These are phyloP conservation scores for Cladophialophora yegresii DNA, from an alignment of 2,329 filamentous ascomycete species.

Conservation along the genomic window DNA sequence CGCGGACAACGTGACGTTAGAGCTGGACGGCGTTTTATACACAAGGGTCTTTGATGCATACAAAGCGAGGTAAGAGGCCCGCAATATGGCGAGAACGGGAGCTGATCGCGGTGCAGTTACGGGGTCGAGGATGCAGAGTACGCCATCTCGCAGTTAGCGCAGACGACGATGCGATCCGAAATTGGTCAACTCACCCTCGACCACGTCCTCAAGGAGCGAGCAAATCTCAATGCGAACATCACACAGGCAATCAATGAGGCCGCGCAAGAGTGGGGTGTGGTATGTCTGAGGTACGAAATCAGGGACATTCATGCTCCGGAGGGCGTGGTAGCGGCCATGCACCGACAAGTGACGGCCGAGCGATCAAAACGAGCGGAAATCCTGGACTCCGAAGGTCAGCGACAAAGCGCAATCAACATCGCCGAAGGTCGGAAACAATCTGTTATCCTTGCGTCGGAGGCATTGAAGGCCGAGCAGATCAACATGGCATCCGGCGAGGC, in stretches of 20 bases:
- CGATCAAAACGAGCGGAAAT: slow-evolving; percentile 97
- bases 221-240: slow-evolving; percentile 94
- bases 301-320: slow-evolving; percentile 95
- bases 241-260: slow-evolving; percentile 99
- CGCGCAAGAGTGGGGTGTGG: slow-evolving; percentile 93
- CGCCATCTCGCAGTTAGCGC: slow-evolving; percentile 94
- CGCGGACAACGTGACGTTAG: slow-evolving; percentile 95
- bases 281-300: slow-evolving; percentile 96
- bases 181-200: slow-evolving; percentile 96
- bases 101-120: slow-evolving; percentile 63
- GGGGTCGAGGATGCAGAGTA: slow-evolving; percentile 98
- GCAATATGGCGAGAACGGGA: background rate
- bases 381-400: slow-evolving; percentile 92
- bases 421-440: slow-evolving; percentile 96
- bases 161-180: slow-evolving; percentile 98
- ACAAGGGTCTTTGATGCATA: slow-evolving; percentile 97
- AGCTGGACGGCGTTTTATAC: slow-evolving; percentile 93
- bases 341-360: slow-evolving; percentile 95
- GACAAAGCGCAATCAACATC: slow-evolving; percentile 97
- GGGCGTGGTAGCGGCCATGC: slow-evolving; percentile 95
- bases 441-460: slow-evolving; percentile 93
- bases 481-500: slow-evolving; percentile 91
- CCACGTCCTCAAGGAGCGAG: slow-evolving; percentile 95
- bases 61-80: slow-evolving; percentile 76
- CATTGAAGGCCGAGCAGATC: slow-evolving; percentile 84